Evolutionary conservation across 148 eudicot genomes (phyloP), one percentile per base, ranked within the genome.

Genomic region (Drosera capensis): DNA sequence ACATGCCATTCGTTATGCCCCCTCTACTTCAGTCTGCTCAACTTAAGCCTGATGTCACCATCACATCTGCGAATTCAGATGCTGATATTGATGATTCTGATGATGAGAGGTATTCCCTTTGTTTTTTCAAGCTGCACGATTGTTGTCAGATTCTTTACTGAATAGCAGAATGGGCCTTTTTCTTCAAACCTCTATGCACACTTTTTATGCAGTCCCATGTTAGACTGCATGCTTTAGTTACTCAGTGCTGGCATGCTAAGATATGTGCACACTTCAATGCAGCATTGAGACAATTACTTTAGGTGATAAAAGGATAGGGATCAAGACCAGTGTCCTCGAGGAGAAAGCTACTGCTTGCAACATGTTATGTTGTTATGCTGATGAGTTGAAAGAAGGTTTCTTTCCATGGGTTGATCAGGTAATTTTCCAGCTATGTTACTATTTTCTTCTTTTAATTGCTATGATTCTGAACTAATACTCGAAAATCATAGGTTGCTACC

Each of bases 361-460:
- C 67, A 90, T 90, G 97, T 50, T 90, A 26, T 90, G 97, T 45
- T 90, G 97, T 48, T 90, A 90, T 67, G 97, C 95, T 23, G 97
- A 90, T 65, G 97, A 90, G 64, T 55, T 90, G 60, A 90, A 90
- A 68, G 97, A 90, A 64, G 97, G 97, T 11, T 90, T 90, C 64
- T 90, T 66, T 56, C 97, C 97, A 1, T 90, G 97, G 97, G 84
- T 90, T 25, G 97, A 90, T 68, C 95, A 84, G 93, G 97, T 90
- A 22, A 66, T 63, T 34, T 34, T 34, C 13, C 13, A 9, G 38
- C 2, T 0, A 34, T 4, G 14, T 34, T 28, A 11, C n/a, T 13
- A 15, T 4, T 34, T 34, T 11, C 1, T 34, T 13, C 14, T 34
- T 15, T 34, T 9, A 0, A 4, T 34, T 4, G 38, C 38, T 34